These are phyloP conservation scores for Acacia melanoxylon DNA, from an alignment of 306 rosid species.

Conservation along the genomic window DNA sequence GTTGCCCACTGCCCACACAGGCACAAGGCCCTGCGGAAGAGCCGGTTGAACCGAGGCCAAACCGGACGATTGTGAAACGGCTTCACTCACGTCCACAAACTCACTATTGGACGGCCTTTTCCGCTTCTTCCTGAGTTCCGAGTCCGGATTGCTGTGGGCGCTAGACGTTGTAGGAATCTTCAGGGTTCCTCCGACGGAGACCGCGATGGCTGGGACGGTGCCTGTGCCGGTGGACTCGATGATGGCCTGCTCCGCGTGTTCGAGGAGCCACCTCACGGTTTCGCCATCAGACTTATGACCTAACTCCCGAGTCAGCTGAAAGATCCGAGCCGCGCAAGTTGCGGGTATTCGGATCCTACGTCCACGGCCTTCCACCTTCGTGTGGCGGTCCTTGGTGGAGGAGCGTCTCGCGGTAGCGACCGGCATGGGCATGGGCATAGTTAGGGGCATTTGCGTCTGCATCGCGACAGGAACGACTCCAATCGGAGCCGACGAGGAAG, in stretches of 20 bases:
- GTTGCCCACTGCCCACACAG: constrained; percentile 61
- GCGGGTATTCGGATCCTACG: constrained; percentile 45
- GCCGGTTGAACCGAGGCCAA: constrained; percentile 53
- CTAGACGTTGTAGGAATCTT: constrained; percentile 35
- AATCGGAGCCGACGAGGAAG: constrained; percentile 5
- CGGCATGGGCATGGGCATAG: background rate
- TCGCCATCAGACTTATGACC: constrained; percentile 44
- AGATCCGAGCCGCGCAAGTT: constrained; percentile 42
- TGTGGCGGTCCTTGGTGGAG: constrained; percentile 42
- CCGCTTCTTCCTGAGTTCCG: constrained; percentile 46
- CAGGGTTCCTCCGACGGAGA: constrained; percentile 29
- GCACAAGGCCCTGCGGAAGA: constrained; percentile 55
- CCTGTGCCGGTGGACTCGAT: constrained; percentile 41
- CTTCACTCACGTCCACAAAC: constrained; percentile 50
- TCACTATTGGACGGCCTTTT: constrained; percentile 59
- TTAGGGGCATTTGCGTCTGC: constrained; percentile 23
- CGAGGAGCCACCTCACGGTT: constrained; percentile 38
- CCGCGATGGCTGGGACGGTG: constrained; percentile 42
- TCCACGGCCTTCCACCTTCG: constrained; percentile 41
- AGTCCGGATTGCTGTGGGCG: background rate
- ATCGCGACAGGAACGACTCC: constrained; percentile 34
- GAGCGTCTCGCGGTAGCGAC: constrained; percentile 28
- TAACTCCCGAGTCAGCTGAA: constrained; percentile 41
- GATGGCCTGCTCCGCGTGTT: constrained; percentile 37
- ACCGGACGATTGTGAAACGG: constrained; percentile 52